Conservation (phyloP, 2,329 filamentous ascomycete genomes). For the Falciphora oryzae region DNA sequence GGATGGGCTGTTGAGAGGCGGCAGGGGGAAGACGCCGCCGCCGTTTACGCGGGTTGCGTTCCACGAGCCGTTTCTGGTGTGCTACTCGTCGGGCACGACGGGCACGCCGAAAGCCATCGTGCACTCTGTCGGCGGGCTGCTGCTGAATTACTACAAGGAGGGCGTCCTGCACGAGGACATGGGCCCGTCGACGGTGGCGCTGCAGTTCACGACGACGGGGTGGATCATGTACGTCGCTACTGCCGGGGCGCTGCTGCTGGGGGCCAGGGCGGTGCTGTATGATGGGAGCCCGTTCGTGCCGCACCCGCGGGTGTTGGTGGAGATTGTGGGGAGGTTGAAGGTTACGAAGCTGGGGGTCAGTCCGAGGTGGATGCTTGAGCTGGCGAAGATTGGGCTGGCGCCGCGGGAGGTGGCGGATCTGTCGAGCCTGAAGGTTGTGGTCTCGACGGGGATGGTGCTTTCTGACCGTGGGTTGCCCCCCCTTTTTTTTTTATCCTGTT, state of each 20-base stretch:
- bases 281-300: constrained; percentile 78
- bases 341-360: constrained; percentile 72
- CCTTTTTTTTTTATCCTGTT: no score
- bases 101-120: constrained; percentile 83
- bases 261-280: constrained; percentile 63
- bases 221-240: constrained; percentile 84
- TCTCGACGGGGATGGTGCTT: constrained; percentile 76
- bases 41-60: constrained; percentile 61
- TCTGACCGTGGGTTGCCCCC: constrained; percentile 41
- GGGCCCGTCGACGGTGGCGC: constrained; percentile 31
- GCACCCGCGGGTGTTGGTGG: constrained; percentile 56
- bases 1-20: constrained; percentile 18
- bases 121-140: constrained; percentile 62
- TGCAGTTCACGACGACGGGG: constrained; percentile 63
- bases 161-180: constrained; percentile 41
- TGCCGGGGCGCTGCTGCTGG: constrained; percentile 52
- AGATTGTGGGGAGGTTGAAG: constrained; percentile 53
- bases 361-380: constrained; percentile 69
- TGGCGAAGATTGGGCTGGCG: constrained; percentile 57
- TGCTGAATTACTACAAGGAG: constrained; percentile 56
- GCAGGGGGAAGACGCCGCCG: constrained; percentile 16
- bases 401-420: constrained; percentile 61
- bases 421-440: constrained; percentile 53
- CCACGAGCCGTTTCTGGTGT: constrained; percentile 70
- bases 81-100: constrained; percentile 77